A percentile compares a stretch with the other conserved stretches of the same genome.
phyloP scores from a whole-genome alignment of 371 early-diverging fungal species.

The Actinomortierella ambigua region DNA sequence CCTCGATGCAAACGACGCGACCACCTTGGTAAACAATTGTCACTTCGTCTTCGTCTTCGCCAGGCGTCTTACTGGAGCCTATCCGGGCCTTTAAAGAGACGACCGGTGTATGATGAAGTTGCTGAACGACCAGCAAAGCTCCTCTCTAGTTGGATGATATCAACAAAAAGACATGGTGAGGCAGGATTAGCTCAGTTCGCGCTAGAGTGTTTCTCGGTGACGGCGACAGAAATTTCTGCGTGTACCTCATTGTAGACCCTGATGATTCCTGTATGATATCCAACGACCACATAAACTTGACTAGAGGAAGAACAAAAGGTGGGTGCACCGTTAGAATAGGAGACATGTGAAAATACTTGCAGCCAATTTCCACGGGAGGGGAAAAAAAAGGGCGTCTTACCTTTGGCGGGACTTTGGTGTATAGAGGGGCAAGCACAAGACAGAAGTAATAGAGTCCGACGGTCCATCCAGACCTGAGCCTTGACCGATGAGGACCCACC shows the following conservation, averaged over 20 bases:
- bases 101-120: conserved; percentile 57
- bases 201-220: no score
- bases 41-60: conserved; percentile 65
- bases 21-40: conserved; percentile 58
- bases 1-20: conserved; percentile 62
- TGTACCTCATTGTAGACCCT: conserved; percentile 64
- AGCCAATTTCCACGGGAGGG: no score
- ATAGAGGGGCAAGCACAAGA: conserved; percentile 62
- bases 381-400: no score
- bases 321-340: no score
- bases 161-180: background rate
- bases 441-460: conserved; percentile 56
- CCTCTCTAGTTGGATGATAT: conserved; percentile 47
- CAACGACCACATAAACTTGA: conserved; percentile 62
- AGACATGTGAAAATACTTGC: no score
- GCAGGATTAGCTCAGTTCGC: background rate
- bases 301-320: conserved; percentile 26
- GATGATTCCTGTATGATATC: conserved; percentile 66
- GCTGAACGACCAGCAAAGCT: conserved; percentile 58
- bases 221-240: background rate
- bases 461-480: conserved; percentile 54
- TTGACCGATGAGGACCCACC: conserved; percentile 53
- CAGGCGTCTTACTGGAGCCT: conserved; percentile 32
- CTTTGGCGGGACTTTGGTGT: conserved; percentile 59
- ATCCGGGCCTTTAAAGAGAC: conserved; percentile 58